Conservation (phyloP, 163 green algal species). For the Chlorella variabilis region DNA sequence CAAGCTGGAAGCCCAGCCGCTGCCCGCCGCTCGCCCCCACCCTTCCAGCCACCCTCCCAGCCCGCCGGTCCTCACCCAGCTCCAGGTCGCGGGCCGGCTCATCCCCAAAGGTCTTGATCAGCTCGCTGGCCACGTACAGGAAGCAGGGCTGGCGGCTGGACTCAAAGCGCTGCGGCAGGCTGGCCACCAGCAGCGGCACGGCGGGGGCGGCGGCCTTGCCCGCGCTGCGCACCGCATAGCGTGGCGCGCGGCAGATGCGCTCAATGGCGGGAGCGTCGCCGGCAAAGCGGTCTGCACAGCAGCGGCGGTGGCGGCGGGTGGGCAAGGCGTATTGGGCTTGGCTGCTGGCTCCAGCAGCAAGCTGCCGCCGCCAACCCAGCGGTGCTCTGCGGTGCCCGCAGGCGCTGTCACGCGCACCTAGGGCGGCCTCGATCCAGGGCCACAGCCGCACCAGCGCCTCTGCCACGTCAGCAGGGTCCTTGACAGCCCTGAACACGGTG, state of each 20-base stretch:
- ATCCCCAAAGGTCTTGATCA: constrained; percentile 88
- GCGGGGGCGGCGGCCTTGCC: constrained; percentile 53
- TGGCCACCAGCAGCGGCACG: constrained; percentile 65
- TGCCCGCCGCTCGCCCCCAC: too few relatives aligned
- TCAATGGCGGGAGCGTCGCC: constrained; percentile 49
- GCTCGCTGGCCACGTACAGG: constrained; percentile 90
- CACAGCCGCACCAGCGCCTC: constrained; percentile 55
- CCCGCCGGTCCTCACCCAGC: constrained; percentile 53
- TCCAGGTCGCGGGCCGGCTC: constrained; percentile 51
- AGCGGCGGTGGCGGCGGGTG: background rate
- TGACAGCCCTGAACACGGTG: constrained; percentile 65
- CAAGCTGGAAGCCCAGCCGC: too few relatives aligned
- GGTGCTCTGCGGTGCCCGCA: background rate
- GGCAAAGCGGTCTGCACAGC: constrained; percentile 31
- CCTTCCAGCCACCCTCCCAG: too few relatives aligned
- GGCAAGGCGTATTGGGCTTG: too few relatives aligned
- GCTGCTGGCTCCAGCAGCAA: too few relatives aligned
- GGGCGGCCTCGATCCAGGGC: constrained; percentile 53
- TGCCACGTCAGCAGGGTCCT: constrained; percentile 52
- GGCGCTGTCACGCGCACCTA: constrained; percentile 28
- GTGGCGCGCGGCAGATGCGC: constrained; percentile 57
- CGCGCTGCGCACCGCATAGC: constrained; percentile 69
- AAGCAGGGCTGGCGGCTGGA: constrained; percentile 75
- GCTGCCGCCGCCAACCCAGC: too few relatives aligned
- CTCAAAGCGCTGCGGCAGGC: constrained; percentile 65